Evolutionary conservation across 192 early-diverging fungal species (phyloP).

Genomic region (Backusella tarrabulga): DNA sequence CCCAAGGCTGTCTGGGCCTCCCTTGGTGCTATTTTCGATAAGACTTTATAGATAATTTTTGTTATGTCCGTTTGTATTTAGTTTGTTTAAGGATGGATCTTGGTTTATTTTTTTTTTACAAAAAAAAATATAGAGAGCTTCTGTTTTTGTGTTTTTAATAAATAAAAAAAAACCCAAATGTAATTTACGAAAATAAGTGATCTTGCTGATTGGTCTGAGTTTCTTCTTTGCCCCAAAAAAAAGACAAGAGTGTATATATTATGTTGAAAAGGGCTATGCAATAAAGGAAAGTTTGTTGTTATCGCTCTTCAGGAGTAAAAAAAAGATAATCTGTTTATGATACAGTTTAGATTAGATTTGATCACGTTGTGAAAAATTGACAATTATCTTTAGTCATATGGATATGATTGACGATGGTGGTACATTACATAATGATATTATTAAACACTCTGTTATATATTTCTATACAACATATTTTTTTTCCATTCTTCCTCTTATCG

Average conservation of each 20-base stretch:
- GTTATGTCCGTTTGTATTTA: constrained; percentile 4
- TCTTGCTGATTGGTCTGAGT: background rate
- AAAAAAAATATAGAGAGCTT: background rate
- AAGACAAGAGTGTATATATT: background rate
- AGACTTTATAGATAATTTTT: constrained; percentile 32
- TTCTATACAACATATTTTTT: background rate
- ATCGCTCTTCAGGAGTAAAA: background rate
- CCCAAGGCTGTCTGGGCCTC: constrained; percentile 88
- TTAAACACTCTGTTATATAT: too few species aligned
- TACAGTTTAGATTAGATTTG: background rate
- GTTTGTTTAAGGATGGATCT: background rate
- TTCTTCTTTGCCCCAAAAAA: background rate
- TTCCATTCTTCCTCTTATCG: background rate
- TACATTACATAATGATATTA: background rate
- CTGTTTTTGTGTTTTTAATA: constrained; percentile 1
- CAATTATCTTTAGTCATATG: background rate
- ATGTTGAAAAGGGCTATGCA: background rate
- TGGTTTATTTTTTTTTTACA: background rate
- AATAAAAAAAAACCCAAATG: background rate
- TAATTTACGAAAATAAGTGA: background rate
- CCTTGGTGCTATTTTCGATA: constrained; percentile 85
- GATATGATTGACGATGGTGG: background rate
- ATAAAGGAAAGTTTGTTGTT: background rate
- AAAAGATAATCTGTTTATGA: background rate
- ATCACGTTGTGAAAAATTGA: background rate